A percentile compares a stretch with the other conserved stretches of the same genome.
Evolutionary conservation across 306 rosid genomes (phyloP).

Genomic region (Begonia masoniana): DNA sequence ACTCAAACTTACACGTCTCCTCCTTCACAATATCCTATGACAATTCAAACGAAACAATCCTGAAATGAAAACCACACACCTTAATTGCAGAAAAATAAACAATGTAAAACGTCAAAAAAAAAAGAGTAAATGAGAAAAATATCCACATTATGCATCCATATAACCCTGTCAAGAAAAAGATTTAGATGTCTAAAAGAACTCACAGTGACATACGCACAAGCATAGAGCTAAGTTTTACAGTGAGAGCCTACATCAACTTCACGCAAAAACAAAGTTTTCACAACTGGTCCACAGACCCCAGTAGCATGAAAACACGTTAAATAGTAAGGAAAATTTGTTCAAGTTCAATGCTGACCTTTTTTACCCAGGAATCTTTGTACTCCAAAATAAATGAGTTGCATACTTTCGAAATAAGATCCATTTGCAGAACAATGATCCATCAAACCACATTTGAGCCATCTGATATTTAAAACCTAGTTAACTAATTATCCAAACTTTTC

Average conservation of each 20-base stretch:
- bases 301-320: neutral
- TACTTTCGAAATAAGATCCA: slow-evolving; percentile 48
- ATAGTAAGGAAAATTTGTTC: neutral
- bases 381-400: slow-evolving; percentile 52
- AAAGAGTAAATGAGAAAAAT: neutral
- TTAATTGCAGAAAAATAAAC: neutral
- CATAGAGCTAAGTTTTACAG: neutral
- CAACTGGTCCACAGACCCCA: neutral
- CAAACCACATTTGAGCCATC: neutral
- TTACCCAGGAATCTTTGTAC: slow-evolving; percentile 57
- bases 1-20: slow-evolving; percentile 39
- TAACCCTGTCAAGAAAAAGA: neutral
- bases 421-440: slow-evolving; percentile 21
- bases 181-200: neutral
- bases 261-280: too few species aligned
- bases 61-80: slow-evolving; percentile 7
- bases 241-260: too few species aligned
- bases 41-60: slow-evolving; percentile 52
- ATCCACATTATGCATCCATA: neutral
- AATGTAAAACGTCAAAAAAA: slow-evolving; percentile 6
- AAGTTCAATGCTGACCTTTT: slow-evolving; percentile 22
- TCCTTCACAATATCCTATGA: slow-evolving; percentile 51
- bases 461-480: neutral
- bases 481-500: neutral
- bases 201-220: neutral